A percentile compares a stretch with the other conserved stretches of the same genome.
Evolutionary conservation across 2,329 filamentous ascomycete species (phyloP).

Genomic region (Sporothrix inflata): DNA sequence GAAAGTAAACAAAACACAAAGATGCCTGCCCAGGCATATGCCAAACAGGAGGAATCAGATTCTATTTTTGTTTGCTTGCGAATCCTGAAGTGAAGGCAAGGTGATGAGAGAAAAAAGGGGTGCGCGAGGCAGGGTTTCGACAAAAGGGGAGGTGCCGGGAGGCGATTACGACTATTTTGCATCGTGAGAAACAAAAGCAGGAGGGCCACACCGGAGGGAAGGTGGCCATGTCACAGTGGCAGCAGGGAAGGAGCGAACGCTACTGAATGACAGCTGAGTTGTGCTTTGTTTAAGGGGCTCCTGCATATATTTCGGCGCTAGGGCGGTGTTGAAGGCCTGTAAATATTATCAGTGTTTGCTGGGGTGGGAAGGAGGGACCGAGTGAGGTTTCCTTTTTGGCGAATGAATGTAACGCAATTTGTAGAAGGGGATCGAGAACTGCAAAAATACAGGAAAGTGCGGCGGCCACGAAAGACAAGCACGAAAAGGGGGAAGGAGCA

Average conservation of each 20-base stretch:
- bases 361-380: conserved; percentile 22
- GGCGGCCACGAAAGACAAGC: not conserved
- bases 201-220: conserved; percentile 6
- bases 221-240: not conserved
- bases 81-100: not conserved
- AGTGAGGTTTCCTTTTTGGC: conserved; percentile 10
- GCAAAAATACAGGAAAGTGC: conserved; percentile 4
- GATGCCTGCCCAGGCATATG: not conserved
- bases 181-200: not conserved
- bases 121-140: not conserved
- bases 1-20: not conserved
- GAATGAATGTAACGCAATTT: conserved; percentile 18
- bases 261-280: not conserved
- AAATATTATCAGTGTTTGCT: conserved; percentile 3
- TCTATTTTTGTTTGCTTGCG: conserved; percentile 16
- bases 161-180: not conserved
- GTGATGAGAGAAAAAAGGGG: conserved; percentile 8
- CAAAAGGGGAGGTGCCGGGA: not conserved
- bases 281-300: conserved; percentile 17
- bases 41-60: not conserved
- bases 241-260: conserved; percentile 11
- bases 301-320: conserved; percentile 5
- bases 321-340: not conserved
- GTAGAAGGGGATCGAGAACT: conserved; percentile 5
- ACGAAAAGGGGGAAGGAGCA: conserved; percentile 13